Evolutionary conservation across 2,329 filamentous ascomycete species (phyloP).

Genomic region (Seiridium unicorne): DNA sequence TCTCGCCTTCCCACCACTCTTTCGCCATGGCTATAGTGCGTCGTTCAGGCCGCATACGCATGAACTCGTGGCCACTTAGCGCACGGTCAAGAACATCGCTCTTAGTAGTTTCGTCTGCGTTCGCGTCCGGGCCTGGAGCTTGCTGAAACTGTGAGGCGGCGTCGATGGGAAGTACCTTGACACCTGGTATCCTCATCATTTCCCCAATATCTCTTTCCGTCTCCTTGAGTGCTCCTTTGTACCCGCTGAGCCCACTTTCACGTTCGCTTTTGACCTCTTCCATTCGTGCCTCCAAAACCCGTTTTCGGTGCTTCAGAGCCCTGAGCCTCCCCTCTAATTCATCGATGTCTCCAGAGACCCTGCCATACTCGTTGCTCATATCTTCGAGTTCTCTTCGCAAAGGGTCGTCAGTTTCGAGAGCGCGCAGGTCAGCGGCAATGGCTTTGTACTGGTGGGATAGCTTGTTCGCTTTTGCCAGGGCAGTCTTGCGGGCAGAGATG

Average conservation of each 20-base stretch:
- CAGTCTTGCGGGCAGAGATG: conserved; percentile 53
- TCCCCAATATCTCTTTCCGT: conserved; percentile 61
- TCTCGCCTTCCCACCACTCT: conserved; percentile 68
- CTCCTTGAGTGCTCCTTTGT: conserved; percentile 64
- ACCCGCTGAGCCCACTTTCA: conserved; percentile 71
- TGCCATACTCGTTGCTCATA: conserved; percentile 53
- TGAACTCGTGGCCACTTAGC: conserved; percentile 42
- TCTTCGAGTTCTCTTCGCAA: conserved; percentile 59
- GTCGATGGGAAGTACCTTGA: conserved; percentile 40
- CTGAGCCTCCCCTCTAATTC: conserved; percentile 64
- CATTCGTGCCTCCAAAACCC: conserved; percentile 59
- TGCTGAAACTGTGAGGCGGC: conserved; percentile 8
- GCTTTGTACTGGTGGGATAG: conserved; percentile 49
- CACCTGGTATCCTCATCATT: conserved; percentile 58
- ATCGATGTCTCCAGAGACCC: conserved; percentile 61
- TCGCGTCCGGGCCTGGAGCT: conserved; percentile 13
- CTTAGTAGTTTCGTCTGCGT: conserved; percentile 12
- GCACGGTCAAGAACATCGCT: conserved; percentile 13
- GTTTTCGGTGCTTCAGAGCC: conserved; percentile 58
- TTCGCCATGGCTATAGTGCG: conserved; percentile 69
- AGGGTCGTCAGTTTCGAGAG: conserved; percentile 57
- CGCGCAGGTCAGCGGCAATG: conserved; percentile 49
- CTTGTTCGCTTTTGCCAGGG: conserved; percentile 55
- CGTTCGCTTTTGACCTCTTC: conserved; percentile 62
- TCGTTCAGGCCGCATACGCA: conserved; percentile 60